Evolutionary conservation across 208 protist species (phyloP).

Genomic region (Leishmania guyanensis): DNA sequence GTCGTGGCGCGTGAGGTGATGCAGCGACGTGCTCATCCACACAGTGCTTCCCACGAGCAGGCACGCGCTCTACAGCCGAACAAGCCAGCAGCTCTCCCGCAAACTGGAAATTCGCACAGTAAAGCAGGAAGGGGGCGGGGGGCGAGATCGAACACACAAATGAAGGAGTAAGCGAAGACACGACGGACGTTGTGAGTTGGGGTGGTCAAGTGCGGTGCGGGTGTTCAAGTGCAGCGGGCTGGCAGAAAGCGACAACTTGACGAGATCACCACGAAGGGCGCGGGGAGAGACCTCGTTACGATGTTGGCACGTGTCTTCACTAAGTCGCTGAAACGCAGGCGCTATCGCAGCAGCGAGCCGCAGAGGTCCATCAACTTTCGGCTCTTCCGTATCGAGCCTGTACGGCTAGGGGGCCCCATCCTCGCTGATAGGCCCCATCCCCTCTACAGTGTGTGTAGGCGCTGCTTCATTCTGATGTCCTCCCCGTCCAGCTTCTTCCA

Average conservation of each 20-base stretch:
- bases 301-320: background rate
- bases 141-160: background rate
- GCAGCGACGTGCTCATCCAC: background rate
- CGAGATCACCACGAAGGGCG: background rate
- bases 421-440: background rate
- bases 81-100: background rate
- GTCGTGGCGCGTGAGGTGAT: background rate
- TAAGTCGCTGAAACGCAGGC: background rate
- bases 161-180: background rate
- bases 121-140: background rate
- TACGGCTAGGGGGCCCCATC: background rate
- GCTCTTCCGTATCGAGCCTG: background rate
- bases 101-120: background rate
- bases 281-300: too few relatives aligned
- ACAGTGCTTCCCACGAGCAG: background rate
- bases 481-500: conserved; percentile 29
- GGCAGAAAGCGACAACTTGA: background rate
- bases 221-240: background rate
- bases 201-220: background rate
- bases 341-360: background rate
- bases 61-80: background rate
- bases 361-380: background rate
- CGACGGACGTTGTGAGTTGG: background rate
- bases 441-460: conserved; percentile 6
- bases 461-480: conserved; percentile 14